Evolutionary conservation across 2,329 filamentous ascomycete species (phyloP).

Genomic region (Nannizzia gypsea): DNA sequence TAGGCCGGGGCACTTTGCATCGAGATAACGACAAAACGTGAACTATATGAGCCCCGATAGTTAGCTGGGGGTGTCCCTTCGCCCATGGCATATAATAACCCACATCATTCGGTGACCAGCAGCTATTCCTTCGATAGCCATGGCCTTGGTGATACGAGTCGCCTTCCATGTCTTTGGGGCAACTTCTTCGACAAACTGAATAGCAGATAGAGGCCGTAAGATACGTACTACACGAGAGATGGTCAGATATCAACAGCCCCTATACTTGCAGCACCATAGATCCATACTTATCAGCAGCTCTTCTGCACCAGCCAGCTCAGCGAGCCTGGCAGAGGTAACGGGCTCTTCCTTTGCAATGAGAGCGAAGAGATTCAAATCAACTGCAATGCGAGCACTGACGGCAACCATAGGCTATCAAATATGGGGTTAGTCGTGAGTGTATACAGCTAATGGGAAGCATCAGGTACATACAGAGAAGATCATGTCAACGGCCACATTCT

Average conservation of each 20-base stretch:
- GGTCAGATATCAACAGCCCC: background rate
- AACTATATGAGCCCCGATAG: background rate
- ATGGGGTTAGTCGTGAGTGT: background rate
- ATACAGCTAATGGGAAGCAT: background rate
- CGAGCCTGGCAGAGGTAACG: slow-evolving; percentile 1
- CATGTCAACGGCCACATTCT: slow-evolving; percentile 5
- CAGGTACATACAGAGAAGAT: background rate
- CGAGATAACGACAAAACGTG: background rate
- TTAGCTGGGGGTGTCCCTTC: background rate
- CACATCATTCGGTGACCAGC: slow-evolving; percentile 5
- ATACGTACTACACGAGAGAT: background rate
- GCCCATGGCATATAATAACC: background rate
- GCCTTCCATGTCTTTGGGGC: slow-evolving; percentile 5
- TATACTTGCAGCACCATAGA: too few species aligned
- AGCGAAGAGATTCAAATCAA: slow-evolving; percentile 4
- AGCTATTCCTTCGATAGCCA: slow-evolving; percentile 5
- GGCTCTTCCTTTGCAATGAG: slow-evolving; percentile 5
- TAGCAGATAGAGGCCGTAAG: slow-evolving; percentile 4
- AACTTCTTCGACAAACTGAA: slow-evolving; percentile 3
- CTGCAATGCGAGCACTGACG: slow-evolving; percentile 5
- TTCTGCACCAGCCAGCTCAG: slow-evolving; percentile 5
- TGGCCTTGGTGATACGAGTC: slow-evolving; percentile 1
- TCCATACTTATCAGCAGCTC: slow-evolving; percentile 5
- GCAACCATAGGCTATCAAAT: slow-evolving; percentile 4
- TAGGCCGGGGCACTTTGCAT: slow-evolving; percentile 6